Evolutionary conservation across 2,329 filamentous ascomycete species (phyloP).

Genomic region (Penicillium sp.): DNA sequence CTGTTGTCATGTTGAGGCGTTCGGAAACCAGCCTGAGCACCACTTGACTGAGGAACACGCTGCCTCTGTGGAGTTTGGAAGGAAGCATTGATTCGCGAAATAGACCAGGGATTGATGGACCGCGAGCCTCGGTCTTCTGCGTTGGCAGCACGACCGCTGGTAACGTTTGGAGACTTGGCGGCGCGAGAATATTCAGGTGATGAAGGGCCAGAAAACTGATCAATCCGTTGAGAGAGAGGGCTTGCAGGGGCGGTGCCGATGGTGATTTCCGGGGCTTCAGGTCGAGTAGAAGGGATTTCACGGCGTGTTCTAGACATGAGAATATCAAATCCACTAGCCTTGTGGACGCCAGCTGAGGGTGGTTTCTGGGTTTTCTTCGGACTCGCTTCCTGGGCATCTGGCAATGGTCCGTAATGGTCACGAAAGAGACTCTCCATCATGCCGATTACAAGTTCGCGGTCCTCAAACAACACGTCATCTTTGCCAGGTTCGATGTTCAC

Average conservation of each 20-base stretch:
- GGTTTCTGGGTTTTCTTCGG: background rate
- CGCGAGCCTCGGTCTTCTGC: background rate
- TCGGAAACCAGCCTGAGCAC: background rate
- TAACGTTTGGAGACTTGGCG: background rate
- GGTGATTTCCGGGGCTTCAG: background rate
- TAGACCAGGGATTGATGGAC: slow-evolving; percentile 15
- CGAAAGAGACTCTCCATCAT: slow-evolving; percentile 45
- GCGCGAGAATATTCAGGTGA: background rate
- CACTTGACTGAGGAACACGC: background rate
- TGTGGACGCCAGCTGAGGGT: background rate
- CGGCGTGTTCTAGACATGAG: slow-evolving; percentile 12
- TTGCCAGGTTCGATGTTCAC: slow-evolving; percentile 60
- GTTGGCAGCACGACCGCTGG: background rate
- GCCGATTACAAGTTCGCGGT: slow-evolving; percentile 42
- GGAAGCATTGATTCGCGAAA: slow-evolving; percentile 13
- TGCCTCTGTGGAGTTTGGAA: slow-evolving; percentile 8
- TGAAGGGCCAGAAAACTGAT: background rate
- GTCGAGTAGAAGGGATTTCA: background rate
- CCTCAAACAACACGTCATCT: slow-evolving; percentile 56
- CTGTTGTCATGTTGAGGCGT: background rate
- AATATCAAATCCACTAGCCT: slow-evolving; percentile 5
- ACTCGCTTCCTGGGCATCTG: slow-evolving; percentile 1
- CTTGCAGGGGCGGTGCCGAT: background rate
- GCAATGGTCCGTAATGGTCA: slow-evolving; percentile 32
- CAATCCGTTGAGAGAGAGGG: background rate